A percentile compares a stretch with the other conserved stretches of the same genome.
These are phyloP conservation scores for Lepidium sativum DNA, from an alignment of 345 rosid genomes.

Conservation along the genomic window DNA sequence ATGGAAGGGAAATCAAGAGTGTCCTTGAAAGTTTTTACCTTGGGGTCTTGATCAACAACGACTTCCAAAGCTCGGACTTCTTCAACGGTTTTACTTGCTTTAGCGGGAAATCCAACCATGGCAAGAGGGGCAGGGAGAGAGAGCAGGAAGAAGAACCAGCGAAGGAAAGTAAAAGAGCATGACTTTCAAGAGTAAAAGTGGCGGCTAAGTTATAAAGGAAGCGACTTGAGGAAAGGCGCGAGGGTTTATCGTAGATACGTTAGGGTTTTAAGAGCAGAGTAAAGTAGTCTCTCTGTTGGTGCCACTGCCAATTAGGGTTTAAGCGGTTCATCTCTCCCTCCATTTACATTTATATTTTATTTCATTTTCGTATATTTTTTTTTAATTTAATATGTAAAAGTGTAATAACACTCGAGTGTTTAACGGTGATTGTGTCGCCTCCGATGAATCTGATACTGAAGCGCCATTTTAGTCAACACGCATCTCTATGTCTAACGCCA, in stretches of 20 bases:
- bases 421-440: conserved; percentile 4
- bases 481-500: conserved; percentile 13
- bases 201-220: conserved; percentile 22
- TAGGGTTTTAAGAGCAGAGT: conserved; percentile 22
- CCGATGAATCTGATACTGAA: conserved; percentile 41
- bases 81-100: conserved; percentile 28
- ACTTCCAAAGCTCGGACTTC: conserved; percentile 6
- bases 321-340: not conserved
- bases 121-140: conserved; percentile 5
- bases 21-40: conserved; percentile 26
- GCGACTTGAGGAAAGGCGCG: not conserved
- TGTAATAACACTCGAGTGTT: not conserved
- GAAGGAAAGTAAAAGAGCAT: conserved; percentile 20
- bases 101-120: conserved; percentile 47
- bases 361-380: not conserved
- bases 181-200: conserved; percentile 6
- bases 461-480: conserved; percentile 37
- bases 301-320: conserved; percentile 23
- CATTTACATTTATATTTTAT: no score
- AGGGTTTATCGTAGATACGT: conserved; percentile 25
- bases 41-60: conserved; percentile 18
- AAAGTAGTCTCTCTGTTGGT: not conserved
- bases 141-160: not conserved
- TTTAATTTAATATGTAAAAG: not conserved
- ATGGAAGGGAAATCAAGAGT: conserved; percentile 30